phyloP scores from a whole-genome alignment of 2,329 filamentous ascomycete genomes.

The Cercospora zeina region DNA sequence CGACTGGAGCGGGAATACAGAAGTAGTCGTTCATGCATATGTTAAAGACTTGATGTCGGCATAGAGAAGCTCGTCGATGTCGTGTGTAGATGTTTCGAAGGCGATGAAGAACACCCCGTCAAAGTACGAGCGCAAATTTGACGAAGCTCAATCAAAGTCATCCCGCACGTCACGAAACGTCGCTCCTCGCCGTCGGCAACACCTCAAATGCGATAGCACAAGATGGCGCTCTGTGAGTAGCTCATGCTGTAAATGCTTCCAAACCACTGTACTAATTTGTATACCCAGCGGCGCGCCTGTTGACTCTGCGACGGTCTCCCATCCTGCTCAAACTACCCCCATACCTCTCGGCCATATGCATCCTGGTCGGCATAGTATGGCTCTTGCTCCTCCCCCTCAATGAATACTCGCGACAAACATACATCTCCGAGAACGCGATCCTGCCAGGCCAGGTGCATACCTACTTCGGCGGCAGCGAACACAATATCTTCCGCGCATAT shows the following conservation, averaged over 20 bases:
- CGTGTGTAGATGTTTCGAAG: too few relatives aligned
- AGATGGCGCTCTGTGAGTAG: constrained; percentile 37
- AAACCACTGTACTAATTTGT: neutral
- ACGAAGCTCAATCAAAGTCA: neutral
- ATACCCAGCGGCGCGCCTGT: constrained; percentile 52
- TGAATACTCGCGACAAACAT: constrained; percentile 86
- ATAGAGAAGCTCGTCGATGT: too few relatives aligned
- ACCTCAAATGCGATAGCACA: constrained; percentile 17
- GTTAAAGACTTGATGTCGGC: too few relatives aligned
- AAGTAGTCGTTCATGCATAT: too few relatives aligned
- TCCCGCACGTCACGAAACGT: neutral
- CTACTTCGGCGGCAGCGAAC: constrained; percentile 94
- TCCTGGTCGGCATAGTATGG: constrained; percentile 84
- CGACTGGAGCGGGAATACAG: too few relatives aligned
- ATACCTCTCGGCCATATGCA: constrained; percentile 80
- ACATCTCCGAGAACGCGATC: constrained; percentile 96
- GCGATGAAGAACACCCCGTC: too few relatives aligned
- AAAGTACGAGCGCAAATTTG: too few relatives aligned
- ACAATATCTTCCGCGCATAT: constrained; percentile 90
- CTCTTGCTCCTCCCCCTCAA: constrained; percentile 85
- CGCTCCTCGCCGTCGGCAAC: neutral
- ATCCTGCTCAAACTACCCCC: constrained; percentile 80
- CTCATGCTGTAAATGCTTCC: neutral
- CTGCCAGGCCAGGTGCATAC: constrained; percentile 95
- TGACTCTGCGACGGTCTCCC: constrained; percentile 75